Evolutionary conservation across 1,284 basidiomycete genomes (phyloP).

Genomic region (Tilletia indica): DNA sequence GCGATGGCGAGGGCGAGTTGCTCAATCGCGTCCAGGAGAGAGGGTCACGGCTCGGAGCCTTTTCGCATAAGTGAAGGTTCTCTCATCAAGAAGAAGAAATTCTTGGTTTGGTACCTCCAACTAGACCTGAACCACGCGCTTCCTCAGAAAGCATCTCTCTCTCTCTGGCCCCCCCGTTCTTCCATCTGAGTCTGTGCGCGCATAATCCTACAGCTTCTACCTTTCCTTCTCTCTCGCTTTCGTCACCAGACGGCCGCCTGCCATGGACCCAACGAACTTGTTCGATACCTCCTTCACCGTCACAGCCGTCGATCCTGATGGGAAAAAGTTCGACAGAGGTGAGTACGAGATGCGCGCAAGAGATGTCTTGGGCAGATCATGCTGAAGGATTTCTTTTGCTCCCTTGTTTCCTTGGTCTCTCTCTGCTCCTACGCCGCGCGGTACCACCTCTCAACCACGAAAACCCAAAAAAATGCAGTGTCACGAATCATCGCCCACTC

Average conservation of each 20-base stretch:
- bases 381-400: conserved; percentile 55
- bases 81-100: too few relatives aligned
- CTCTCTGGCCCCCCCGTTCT: not conserved
- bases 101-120: not conserved
- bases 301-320: conserved; percentile 61
- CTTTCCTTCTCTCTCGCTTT: not conserved
- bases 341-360: conserved; percentile 28
- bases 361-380: not conserved
- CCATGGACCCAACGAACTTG: conserved; percentile 43
- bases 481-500: conserved; percentile 47
- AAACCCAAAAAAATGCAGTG: conserved; percentile 24
- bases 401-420: conserved; percentile 71
- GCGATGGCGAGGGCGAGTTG: not conserved
- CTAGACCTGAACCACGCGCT: not conserved
- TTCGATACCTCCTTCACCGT: conserved; percentile 55
- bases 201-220: not conserved
- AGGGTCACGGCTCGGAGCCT: not conserved
- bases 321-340: conserved; percentile 98
- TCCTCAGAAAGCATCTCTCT: not conserved
- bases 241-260: conserved; percentile 30
- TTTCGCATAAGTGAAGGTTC: not conserved
- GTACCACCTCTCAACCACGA: not conserved
- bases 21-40: not conserved
- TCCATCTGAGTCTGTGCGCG: not conserved
- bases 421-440: too few relatives aligned